A percentile compares a stretch with the other conserved stretches of the same genome.
Evolutionary conservation across 2,329 filamentous ascomycete genomes (phyloP).

Genomic region (Phaeosphaeria sp.): DNA sequence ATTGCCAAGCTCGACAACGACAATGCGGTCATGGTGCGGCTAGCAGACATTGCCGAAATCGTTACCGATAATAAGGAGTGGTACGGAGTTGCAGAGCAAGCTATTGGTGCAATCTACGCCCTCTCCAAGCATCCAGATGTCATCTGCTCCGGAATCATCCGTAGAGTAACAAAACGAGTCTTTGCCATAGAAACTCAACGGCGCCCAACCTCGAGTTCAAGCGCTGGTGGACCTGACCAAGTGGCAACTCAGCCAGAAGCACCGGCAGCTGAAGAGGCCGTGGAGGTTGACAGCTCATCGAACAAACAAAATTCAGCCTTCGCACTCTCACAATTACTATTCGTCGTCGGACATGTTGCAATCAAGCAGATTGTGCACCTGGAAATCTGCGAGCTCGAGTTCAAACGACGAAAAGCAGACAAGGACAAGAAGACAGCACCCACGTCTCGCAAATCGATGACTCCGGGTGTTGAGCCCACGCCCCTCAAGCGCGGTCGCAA

Average conservation of each 20-base stretch:
- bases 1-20: slow-evolving; percentile 86
- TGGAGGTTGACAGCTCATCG: slow-evolving; percentile 30
- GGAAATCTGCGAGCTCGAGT: slow-evolving; percentile 96
- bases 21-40: slow-evolving; percentile 80
- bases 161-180: slow-evolving; percentile 83
- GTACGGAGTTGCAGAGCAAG: slow-evolving; percentile 92
- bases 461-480: slow-evolving; percentile 30
- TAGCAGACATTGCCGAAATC: slow-evolving; percentile 86
- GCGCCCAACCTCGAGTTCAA: slow-evolving; percentile 40
- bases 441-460: slow-evolving; percentile 39
- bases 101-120: slow-evolving; percentile 92
- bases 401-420: slow-evolving; percentile 93
- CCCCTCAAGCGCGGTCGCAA: slow-evolving; percentile 50
- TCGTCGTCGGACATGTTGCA: slow-evolving; percentile 93
- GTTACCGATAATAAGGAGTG: slow-evolving; percentile 92
- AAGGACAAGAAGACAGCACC: slow-evolving; percentile 71
- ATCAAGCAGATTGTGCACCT: slow-evolving; percentile 99
- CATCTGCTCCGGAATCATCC: slow-evolving; percentile 88
- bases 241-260: slow-evolving; percentile 18
- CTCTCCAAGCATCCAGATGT: slow-evolving; percentile 93
- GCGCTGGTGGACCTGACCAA: slow-evolving; percentile 37
- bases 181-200: slow-evolving; percentile 65
- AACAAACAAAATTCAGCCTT: slow-evolving; percentile 72
- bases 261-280: slow-evolving; percentile 27
- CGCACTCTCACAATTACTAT: slow-evolving; percentile 86